phyloP scores from a whole-genome alignment of 257 asterid genomes.

The Leptodermis oblonga region DNA sequence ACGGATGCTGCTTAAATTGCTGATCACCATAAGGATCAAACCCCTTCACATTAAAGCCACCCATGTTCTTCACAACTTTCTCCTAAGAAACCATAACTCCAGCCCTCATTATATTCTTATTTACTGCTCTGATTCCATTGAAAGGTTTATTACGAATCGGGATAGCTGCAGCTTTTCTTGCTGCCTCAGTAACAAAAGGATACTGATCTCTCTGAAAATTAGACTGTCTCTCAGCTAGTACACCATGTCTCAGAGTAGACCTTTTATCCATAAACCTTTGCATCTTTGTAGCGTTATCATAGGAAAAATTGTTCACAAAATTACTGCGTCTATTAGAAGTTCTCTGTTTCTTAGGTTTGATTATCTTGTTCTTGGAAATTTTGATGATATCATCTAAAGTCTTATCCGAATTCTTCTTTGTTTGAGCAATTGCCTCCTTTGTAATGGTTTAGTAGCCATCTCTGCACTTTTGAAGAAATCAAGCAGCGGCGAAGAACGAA shows the following conservation, averaged over 20 bases:
- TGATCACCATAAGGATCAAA: conserved; percentile 22
- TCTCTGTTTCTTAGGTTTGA: conserved; percentile 59
- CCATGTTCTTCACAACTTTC: conserved; percentile 41
- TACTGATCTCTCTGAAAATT: conserved; percentile 63
- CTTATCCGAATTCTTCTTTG: conserved; percentile 97
- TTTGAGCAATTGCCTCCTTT: conserved; percentile 68
- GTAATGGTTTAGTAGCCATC: conserved; percentile 70
- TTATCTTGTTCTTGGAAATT: conserved; percentile 56
- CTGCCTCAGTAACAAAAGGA: conserved; percentile 70
- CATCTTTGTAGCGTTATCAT: conserved; percentile 48
- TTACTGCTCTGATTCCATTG: conserved; percentile 39
- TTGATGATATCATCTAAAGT: conserved; percentile 87
- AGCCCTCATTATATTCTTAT: conserved; percentile 58
- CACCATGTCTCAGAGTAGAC: conserved; percentile 83
- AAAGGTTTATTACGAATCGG: conserved; percentile 55
- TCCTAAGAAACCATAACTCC: conserved; percentile 35
- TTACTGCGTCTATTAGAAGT: conserved; percentile 52
- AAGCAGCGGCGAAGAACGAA: neutral
- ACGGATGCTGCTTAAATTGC: conserved; percentile 42
- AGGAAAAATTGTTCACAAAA: conserved; percentile 38
- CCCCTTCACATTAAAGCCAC: conserved; percentile 39
- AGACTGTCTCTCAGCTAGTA: conserved; percentile 74
- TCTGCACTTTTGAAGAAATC: conserved; percentile 40
- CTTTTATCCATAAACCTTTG: conserved; percentile 54
- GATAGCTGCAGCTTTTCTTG: conserved; percentile 67